A percentile compares a stretch with the other conserved stretches of the same genome.
Evolutionary conservation across 139 green algal species (phyloP).

Genomic region (Volvox reticuliferus): DNA sequence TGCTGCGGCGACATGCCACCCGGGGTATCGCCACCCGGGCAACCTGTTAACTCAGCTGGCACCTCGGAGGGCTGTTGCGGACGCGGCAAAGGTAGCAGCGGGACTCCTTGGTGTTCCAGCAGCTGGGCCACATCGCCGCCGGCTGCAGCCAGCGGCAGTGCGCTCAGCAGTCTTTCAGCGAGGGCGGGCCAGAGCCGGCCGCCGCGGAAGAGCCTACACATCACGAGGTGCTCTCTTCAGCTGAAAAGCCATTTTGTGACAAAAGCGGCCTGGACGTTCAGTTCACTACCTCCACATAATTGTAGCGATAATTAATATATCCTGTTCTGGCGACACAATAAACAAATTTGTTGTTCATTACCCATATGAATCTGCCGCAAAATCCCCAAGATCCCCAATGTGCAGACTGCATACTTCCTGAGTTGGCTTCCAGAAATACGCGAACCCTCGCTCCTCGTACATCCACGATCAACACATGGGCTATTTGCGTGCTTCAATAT

Average conservation of each 20-base stretch:
- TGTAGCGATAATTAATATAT: no score
- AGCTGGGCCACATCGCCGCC: conserved; percentile 16
- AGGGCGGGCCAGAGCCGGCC: conserved; percentile 35
- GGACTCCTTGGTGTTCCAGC: conserved; percentile 19
- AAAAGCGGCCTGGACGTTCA: no score
- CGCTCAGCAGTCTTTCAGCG: conserved; percentile 33
- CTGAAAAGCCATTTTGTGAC: no score
- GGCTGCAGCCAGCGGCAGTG: conserved; percentile 39
- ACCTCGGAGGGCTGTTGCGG: background rate
- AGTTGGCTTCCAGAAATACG: no score
- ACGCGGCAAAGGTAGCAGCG: background rate
- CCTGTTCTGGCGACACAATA: no score
- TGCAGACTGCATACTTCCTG: no score
- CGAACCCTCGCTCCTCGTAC: no score
- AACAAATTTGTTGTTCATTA: no score
- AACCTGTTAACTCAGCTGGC: background rate
- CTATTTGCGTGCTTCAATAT: background rate
- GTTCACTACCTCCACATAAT: no score
- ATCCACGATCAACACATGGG: background rate
- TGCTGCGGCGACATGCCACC: background rate
- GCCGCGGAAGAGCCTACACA: conserved; percentile 18
- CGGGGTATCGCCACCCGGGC: background rate
- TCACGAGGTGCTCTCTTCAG: no score
- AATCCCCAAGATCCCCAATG: no score
- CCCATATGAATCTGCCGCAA: no score